Conservation (phyloP, 2,329 filamentous ascomycete genomes). For the Colletotrichum tanaceti region DNA sequence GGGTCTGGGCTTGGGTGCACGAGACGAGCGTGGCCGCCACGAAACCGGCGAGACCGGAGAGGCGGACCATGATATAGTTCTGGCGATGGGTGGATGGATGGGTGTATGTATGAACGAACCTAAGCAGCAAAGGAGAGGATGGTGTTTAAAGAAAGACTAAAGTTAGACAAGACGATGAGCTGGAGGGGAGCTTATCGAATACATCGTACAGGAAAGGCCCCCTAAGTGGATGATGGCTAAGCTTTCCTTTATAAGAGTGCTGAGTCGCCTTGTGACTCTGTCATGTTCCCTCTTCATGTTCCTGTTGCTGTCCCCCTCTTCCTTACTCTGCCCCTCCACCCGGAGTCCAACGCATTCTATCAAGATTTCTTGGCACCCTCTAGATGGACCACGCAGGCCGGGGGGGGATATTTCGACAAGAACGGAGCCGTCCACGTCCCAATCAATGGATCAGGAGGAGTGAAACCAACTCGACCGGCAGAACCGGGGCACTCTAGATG, state of each 20-base stretch:
- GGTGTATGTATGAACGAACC: too few relatives aligned
- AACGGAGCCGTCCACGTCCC: not conserved
- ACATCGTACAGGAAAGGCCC: fast-evolving
- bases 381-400: conserved; percentile 4
- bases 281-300: not conserved
- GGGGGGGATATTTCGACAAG: not conserved
- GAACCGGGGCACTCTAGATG: conserved; percentile 22
- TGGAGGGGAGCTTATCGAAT: not conserved
- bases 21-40: conserved; percentile 16
- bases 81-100: too few relatives aligned
- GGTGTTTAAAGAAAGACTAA: conserved; percentile 22
- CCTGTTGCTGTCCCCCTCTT: too few relatives aligned
- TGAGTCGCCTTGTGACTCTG: too few relatives aligned
- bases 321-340: too few relatives aligned
- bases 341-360: not conserved
- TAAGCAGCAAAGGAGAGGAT: too few relatives aligned
- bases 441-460: conserved; percentile 1
- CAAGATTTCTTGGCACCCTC: conserved; percentile 20
- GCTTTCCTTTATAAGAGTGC: too few relatives aligned
- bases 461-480: conserved; percentile 16
- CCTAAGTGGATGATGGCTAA: not conserved
- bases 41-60: conserved; percentile 22
- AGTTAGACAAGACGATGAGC: conserved; percentile 7
- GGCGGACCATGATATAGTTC: conserved; percentile 25
- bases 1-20: conserved; percentile 7